A percentile compares a stretch with the other conserved stretches of the same genome.
These are phyloP conservation scores for Geotrichum cucujoidarum DNA, from an alignment of 1,139 yeast species.

Conservation along the genomic window DNA sequence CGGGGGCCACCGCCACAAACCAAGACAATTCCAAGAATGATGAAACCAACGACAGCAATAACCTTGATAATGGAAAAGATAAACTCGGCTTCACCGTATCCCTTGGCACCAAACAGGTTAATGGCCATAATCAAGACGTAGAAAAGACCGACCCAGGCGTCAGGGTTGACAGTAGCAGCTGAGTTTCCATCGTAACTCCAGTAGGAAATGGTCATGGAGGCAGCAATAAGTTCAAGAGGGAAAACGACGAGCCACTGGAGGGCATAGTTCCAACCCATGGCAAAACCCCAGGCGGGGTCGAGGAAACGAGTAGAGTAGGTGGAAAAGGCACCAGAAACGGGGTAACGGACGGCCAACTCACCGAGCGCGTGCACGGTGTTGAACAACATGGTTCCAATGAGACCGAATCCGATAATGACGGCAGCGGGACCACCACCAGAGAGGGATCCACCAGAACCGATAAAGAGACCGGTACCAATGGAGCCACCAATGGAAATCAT, in stretches of 20 bases:
- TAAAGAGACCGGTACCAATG: slow-evolving; percentile 65
- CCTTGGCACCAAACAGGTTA: slow-evolving; percentile 68
- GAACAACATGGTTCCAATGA: slow-evolving; percentile 62
- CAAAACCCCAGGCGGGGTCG: slow-evolving; percentile 75
- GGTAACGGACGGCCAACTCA: slow-evolving; percentile 68
- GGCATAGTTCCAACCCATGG: slow-evolving; percentile 79
- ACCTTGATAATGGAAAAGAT: slow-evolving; percentile 58
- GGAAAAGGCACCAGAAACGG: slow-evolving; percentile 68
- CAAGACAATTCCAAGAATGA: slow-evolving; percentile 56
- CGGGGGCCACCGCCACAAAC: slow-evolving; percentile 67
- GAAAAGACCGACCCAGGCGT: slow-evolving; percentile 62
- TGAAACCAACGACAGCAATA: slow-evolving; percentile 60
- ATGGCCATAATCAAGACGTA: slow-evolving; percentile 52
- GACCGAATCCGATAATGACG: slow-evolving; percentile 56
- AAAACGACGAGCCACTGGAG: slow-evolving; percentile 74
- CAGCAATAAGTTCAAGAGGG: slow-evolving; percentile 77
- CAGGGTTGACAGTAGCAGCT: slow-evolving; percentile 38
- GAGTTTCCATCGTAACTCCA: slow-evolving; percentile 40
- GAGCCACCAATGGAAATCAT: slow-evolving; percentile 75
- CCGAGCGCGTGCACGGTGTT: slow-evolving; percentile 71
- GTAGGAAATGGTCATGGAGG: slow-evolving; percentile 63
- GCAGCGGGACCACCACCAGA: slow-evolving; percentile 72
- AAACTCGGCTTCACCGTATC: slow-evolving; percentile 76
- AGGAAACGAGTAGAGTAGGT: slow-evolving; percentile 60
- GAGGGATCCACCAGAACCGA: slow-evolving; percentile 64